Conservation (phyloP, 805 yeast genomes). For the Myxozyma vanderwaltii region DNA sequence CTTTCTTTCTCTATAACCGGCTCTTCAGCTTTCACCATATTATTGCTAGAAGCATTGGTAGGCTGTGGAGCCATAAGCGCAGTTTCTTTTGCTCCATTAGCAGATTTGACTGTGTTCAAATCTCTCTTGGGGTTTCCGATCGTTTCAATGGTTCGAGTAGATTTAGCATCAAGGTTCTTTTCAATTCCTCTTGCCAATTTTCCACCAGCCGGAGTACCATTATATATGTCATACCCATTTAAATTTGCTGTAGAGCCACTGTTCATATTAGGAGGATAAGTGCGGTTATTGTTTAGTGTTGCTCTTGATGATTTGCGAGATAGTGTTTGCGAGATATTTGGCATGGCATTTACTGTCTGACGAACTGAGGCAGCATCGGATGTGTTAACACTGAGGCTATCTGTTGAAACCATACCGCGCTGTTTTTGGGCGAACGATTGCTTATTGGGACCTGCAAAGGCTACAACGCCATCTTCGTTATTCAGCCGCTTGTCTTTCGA, state of each 20-base stretch:
- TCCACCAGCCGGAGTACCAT: conserved; percentile 4
- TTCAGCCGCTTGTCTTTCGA: conserved; percentile 4
- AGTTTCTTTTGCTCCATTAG: conserved; percentile 28
- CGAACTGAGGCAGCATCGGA: conserved; percentile 14
- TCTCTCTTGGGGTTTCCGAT: conserved; percentile 17
- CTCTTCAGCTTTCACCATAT: conserved; percentile 7
- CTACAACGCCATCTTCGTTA: conserved; percentile 29
- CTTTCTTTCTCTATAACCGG: conserved; percentile 2
- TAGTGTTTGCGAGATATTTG: neutral
- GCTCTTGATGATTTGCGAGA: conserved; percentile 10
- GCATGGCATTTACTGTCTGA: neutral
- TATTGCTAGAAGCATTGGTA: conserved; percentile 7
- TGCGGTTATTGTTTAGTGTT: neutral
- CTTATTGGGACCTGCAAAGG: conserved; percentile 17
- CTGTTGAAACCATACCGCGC: conserved; percentile 10
- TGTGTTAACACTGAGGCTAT: conserved; percentile 15
- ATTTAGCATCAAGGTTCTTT: conserved; percentile 11
- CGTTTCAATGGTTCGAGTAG: conserved; percentile 25
- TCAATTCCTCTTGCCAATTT: neutral
- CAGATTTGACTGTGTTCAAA: conserved; percentile 24
- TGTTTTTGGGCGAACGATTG: conserved; percentile 19
- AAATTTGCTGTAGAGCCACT: conserved; percentile 12
- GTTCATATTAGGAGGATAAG: neutral
- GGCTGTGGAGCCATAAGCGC: conserved; percentile 31
- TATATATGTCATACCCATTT: conserved; percentile 9